Conservation (phyloP, 768 basidiomycete genomes). For the Leccinum pellstonianum region DNA sequence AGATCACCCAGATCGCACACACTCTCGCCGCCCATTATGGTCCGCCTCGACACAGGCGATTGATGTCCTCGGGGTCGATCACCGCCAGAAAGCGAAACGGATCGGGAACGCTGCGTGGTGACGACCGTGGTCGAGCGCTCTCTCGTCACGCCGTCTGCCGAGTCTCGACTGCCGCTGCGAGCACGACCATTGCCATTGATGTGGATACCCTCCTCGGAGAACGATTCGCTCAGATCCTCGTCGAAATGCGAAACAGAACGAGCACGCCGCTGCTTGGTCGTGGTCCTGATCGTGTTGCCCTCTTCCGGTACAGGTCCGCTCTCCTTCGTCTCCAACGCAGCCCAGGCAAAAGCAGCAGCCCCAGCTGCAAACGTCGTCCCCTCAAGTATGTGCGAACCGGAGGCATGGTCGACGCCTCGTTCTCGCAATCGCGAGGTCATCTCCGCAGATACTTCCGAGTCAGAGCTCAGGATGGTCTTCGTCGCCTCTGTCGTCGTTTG, state of each 20-base stretch:
- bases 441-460: not conserved
- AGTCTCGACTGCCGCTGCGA: no score
- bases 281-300: not conserved
- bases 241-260: no score
- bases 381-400: not conserved
- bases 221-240: no score
- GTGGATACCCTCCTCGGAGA: no score
- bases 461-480: not conserved
- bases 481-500: not conserved
- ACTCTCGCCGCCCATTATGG: not conserved
- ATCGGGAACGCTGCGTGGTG: not conserved
- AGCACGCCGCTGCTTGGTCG: no score
- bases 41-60: not conserved
- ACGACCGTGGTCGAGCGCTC: no score
- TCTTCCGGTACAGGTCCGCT: not conserved
- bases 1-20: no score
- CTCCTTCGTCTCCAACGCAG: not conserved
- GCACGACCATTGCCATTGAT: no score
- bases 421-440: not conserved
- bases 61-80: not conserved
- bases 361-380: not conserved
- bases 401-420: not conserved
- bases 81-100: not conserved
- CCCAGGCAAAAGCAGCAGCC: not conserved
- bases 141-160: no score